phyloP scores from a whole-genome alignment of 2,329 filamentous ascomycete genomes.

The Thielaviopsis cerberus region DNA sequence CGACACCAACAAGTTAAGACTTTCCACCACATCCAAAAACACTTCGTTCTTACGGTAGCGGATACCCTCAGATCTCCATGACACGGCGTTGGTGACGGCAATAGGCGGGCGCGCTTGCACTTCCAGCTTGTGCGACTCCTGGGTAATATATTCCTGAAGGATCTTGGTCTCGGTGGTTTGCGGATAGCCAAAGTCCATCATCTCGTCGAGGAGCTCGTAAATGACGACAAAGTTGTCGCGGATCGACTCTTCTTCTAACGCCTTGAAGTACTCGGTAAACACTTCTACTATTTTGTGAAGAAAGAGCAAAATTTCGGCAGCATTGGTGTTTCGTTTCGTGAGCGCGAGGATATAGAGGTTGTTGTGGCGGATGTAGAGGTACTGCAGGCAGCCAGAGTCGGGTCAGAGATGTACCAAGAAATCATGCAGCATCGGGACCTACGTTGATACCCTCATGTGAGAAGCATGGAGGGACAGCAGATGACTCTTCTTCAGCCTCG shows the following conservation, averaged over 20 bases:
- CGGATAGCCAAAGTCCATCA: conserved; percentile 99
- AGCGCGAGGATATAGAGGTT: conserved; percentile 96
- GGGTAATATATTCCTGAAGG: conserved; percentile 95
- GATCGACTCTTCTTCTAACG: conserved; percentile 94
- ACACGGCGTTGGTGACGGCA: conserved; percentile 93
- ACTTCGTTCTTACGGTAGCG: conserved; percentile 98
- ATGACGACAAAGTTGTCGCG: conserved; percentile 99
- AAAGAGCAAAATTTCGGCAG: conserved; percentile 93
- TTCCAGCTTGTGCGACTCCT: conserved; percentile 96
- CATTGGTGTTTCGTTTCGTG: conserved; percentile 97
- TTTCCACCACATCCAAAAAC: conserved; percentile 93
- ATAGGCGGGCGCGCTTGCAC: conserved; percentile 91
- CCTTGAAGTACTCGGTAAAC: conserved; percentile 99
- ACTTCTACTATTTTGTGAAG: conserved; percentile 96
- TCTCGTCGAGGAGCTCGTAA: conserved; percentile 95
- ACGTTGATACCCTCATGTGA: conserved; percentile 97
- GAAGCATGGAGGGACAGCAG: conserved; percentile 91
- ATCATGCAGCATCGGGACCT: conserved; percentile 21
- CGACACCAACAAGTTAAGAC: conserved; percentile 84
- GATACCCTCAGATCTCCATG: conserved; percentile 94
- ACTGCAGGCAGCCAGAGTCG: conserved; percentile 32
- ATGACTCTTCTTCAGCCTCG: conserved; percentile 98
- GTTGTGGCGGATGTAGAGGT: conserved; percentile 97
- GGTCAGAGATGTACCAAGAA: conserved; percentile 12
- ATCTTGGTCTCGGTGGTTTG: conserved; percentile 98